Conservation (phyloP, 306 rosid species). For the Prunus davidiana region DNA sequence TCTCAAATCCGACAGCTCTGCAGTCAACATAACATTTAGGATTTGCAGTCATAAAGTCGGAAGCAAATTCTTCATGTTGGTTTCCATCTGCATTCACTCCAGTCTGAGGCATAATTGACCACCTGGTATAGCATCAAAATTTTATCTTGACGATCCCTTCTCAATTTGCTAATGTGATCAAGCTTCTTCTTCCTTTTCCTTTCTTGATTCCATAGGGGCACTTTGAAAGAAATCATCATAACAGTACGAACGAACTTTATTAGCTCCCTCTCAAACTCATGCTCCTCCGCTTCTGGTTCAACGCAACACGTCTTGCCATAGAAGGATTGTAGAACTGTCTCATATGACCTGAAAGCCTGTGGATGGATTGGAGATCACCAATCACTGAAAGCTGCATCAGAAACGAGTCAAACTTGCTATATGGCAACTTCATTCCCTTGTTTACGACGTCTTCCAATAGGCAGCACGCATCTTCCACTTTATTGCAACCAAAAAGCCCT, state of each 20-base stretch:
- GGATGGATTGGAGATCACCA: conserved; percentile 78
- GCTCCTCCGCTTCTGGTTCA: conserved; percentile 72
- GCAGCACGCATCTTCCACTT: conserved; percentile 58
- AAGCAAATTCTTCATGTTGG: background rate
- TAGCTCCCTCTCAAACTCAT: conserved; percentile 62
- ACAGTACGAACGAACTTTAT: background rate
- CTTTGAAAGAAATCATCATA: background rate
- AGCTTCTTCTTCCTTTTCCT: background rate
- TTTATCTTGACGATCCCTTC: background rate
- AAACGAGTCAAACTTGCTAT: conserved; percentile 60
- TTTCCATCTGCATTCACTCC: background rate
- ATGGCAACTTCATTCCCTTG: conserved; percentile 73
- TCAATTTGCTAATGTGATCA: background rate
- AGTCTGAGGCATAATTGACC: background rate
- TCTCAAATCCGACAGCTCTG: background rate
- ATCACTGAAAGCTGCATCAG: conserved; percentile 62
- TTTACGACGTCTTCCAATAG: conserved; percentile 73
- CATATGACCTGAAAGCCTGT: conserved; percentile 80
- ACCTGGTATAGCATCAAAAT: background rate
- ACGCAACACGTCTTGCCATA: conserved; percentile 77
- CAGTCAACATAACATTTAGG: background rate
- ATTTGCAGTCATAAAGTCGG: background rate
- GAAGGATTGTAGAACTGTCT: conserved; percentile 79
- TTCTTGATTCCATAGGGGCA: background rate
- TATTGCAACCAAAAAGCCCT: conserved; percentile 68